Evolutionary conservation across 108 stramenopile genomes (phyloP).

Genomic region (Craspedostauros australis): DNA sequence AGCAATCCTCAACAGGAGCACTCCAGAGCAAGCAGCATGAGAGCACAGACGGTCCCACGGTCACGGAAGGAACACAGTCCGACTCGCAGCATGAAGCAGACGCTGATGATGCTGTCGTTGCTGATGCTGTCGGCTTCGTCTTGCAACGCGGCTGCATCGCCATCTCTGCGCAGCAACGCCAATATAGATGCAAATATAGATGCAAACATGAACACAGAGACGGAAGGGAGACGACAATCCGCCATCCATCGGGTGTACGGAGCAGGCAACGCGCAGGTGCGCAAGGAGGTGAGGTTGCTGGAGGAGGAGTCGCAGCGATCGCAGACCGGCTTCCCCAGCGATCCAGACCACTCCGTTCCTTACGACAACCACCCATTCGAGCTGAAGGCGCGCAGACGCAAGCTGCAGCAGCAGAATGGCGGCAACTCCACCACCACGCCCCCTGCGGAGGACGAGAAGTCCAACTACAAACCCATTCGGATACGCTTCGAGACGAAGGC

Average conservation of each 20-base stretch:
- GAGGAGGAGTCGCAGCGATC: constrained; percentile 55
- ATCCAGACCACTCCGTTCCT: constrained; percentile 48
- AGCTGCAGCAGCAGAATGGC: background rate
- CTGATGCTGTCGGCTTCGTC: too few species aligned
- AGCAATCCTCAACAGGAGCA: too few species aligned
- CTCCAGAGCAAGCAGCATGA: too few species aligned
- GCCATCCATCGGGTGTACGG: constrained; percentile 63
- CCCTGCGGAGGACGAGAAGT: background rate
- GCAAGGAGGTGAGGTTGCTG: constrained; percentile 41
- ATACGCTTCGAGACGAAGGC: constrained; percentile 66
- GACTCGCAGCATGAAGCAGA: background rate
- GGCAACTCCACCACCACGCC: background rate
- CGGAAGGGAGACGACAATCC: constrained; percentile 22
- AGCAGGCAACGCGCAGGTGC: constrained; percentile 37
- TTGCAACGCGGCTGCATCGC: background rate
- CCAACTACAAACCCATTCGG: constrained; percentile 59
- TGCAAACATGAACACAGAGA: background rate
- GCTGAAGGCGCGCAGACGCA: background rate
- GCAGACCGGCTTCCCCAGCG: constrained; percentile 50
- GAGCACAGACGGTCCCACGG: too few species aligned
- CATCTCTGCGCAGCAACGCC: background rate
- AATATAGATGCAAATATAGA: background rate
- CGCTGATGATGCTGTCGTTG: background rate
- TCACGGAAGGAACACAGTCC: background rate
- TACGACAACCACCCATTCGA: constrained; percentile 77